Conservation (phyloP, 208 protist genomes). For the Acanthamoeba lugdunensis region DNA sequence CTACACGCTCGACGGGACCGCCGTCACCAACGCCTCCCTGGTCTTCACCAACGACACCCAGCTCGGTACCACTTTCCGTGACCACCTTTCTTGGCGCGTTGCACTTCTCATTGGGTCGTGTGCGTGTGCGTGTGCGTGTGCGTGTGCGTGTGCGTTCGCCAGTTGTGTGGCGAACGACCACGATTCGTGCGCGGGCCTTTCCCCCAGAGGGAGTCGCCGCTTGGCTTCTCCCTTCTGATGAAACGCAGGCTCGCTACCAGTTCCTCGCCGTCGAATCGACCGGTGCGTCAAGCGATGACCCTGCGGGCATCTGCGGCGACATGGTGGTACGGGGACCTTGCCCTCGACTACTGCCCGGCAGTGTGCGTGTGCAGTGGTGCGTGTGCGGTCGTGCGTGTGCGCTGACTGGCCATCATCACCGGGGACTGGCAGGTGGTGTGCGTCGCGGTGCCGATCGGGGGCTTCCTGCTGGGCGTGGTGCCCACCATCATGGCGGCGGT, state of each 20-base stretch:
- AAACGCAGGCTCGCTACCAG: not conserved
- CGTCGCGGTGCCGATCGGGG: not conserved
- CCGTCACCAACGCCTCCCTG: not conserved
- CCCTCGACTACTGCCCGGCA: not conserved
- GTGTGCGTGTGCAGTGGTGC: not conserved
- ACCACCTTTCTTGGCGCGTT: too few species aligned
- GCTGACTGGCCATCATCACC: not conserved
- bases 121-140: not conserved
- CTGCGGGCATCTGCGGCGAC: not conserved
- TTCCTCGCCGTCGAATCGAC: not conserved
- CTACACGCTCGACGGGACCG: not conserved
- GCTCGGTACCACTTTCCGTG: not conserved
- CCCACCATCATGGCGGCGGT: not conserved
- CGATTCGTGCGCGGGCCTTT: not conserved
- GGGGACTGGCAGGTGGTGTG: not conserved
- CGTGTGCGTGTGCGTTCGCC: too few species aligned
- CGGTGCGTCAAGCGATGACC: not conserved
- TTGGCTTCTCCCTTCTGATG: not conserved
- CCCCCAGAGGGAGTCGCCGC: not conserved
- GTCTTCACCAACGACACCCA: not conserved
- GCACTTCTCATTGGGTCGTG: too few species aligned
- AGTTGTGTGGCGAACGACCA: constrained; percentile 7
- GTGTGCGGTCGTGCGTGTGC: not conserved
- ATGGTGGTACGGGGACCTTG: not conserved
- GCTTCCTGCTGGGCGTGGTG: constrained; percentile 41